Evolutionary conservation across 306 rosid species (phyloP).

Genomic region (Heteromeles arbutifolia): DNA sequence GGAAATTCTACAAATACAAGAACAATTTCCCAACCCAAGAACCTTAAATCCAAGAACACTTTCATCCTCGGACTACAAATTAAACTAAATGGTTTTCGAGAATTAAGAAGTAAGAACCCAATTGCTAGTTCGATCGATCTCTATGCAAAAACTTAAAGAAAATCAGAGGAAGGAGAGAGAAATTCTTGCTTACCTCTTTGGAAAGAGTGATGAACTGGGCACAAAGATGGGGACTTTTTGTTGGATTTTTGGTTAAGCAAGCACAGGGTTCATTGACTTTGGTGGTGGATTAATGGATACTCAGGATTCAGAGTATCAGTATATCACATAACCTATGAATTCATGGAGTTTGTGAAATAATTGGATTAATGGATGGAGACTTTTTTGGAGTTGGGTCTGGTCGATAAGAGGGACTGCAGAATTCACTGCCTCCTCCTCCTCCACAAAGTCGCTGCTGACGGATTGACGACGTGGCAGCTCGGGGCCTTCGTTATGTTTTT

Average conservation of each 20-base stretch:
- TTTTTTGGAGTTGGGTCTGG: background rate
- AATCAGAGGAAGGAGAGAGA: background rate
- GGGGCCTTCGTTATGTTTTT: background rate
- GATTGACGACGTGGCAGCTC: background rate
- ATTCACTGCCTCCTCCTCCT: background rate
- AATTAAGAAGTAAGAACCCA: background rate
- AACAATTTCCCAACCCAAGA: background rate
- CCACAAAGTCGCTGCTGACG: background rate
- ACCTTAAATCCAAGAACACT: background rate
- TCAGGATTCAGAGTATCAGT: background rate
- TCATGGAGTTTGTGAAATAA: background rate
- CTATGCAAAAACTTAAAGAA: background rate
- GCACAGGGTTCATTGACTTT: background rate
- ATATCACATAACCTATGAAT: no score
- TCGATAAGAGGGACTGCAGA: background rate
- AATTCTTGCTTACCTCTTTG: background rate
- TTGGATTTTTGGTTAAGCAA: background rate
- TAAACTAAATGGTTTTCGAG: background rate
- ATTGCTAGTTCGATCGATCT: background rate
- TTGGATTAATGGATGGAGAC: background rate
- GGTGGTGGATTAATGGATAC: background rate
- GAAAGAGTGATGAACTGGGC: background rate
- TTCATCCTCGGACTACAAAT: background rate
- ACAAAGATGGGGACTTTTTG: background rate
- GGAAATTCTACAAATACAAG: background rate